phyloP scores from a whole-genome alignment of 2,329 filamentous ascomycete genomes.

The Ceratocystis harringtonii region DNA sequence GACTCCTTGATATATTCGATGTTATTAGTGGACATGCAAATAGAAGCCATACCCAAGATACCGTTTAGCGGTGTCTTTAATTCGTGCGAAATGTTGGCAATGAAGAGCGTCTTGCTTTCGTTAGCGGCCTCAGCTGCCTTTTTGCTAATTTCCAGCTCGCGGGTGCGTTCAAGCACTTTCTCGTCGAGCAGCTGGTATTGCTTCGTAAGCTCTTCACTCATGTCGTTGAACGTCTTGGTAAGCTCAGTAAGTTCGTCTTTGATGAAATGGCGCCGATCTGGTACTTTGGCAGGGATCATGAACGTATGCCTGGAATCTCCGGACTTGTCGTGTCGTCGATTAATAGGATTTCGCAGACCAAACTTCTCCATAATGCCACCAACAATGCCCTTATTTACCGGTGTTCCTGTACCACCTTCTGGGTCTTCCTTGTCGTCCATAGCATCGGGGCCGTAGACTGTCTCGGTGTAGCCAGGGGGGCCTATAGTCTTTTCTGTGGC shows the following conservation, averaged over 20 bases:
- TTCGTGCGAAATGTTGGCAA: conserved; percentile 81
- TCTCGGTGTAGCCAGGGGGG: conserved; percentile 45
- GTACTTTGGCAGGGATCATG: conserved; percentile 73
- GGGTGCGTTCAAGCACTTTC: conserved; percentile 67
- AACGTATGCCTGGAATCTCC: conserved; percentile 43
- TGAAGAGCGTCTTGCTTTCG: conserved; percentile 92
- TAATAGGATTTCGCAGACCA: conserved; percentile 16
- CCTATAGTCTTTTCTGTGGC: conserved; percentile 61
- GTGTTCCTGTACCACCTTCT: neutral
- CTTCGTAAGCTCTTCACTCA: conserved; percentile 78
- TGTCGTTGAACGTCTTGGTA: conserved; percentile 76
- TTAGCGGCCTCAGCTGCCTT: conserved; percentile 89
- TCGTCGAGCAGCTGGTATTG: conserved; percentile 77
- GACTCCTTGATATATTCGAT: conserved; percentile 63
- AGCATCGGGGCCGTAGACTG: conserved; percentile 26
- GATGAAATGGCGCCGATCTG: conserved; percentile 56
- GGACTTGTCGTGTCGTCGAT: conserved; percentile 21
- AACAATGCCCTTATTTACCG: conserved; percentile 11
- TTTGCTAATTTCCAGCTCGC: conserved; percentile 76
- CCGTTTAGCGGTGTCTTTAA: conserved; percentile 91
- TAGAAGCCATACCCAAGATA: conserved; percentile 83
- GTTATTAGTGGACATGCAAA: conserved; percentile 86
- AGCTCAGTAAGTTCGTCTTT: conserved; percentile 77
- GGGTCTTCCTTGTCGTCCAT: neutral
- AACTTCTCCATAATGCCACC: conserved; percentile 17